These are phyloP conservation scores for Aphanoascus verrucosus DNA, from an alignment of 2,329 filamentous ascomycete species.

Conservation along the genomic window DNA sequence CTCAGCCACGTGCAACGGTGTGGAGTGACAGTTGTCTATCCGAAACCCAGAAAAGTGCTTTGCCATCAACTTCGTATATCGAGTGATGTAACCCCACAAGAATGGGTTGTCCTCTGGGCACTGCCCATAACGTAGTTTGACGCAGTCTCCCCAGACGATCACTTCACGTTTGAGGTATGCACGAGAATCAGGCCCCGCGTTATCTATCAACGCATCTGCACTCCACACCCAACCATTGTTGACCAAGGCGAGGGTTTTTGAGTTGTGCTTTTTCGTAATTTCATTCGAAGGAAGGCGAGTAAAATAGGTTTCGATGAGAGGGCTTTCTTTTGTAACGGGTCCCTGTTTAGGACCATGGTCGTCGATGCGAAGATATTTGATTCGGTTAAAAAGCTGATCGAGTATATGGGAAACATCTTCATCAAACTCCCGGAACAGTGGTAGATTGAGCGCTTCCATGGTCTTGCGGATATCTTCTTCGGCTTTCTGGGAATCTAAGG, in stretches of 20 bases:
- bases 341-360: slow-evolving; percentile 81
- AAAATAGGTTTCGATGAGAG: slow-evolving; percentile 89
- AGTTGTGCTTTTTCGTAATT: slow-evolving; percentile 62
- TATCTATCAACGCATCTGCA: slow-evolving; percentile 85
- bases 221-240: slow-evolving; percentile 99
- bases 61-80: slow-evolving; percentile 82
- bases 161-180: slow-evolving; percentile 95
- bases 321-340: slow-evolving; percentile 62
- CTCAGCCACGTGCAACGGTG: slow-evolving; percentile 85
- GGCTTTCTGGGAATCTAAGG: slow-evolving; percentile 34
- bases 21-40: slow-evolving; percentile 97
- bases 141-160: slow-evolving; percentile 97
- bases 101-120: slow-evolving; percentile 77
- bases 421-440: slow-evolving; percentile 88
- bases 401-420: slow-evolving; percentile 69
- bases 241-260: slow-evolving; percentile 66
- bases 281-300: slow-evolving; percentile 74
- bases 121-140: slow-evolving; percentile 84
- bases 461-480: slow-evolving; percentile 49
- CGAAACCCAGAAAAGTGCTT: slow-evolving; percentile 92
- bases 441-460: slow-evolving; percentile 73
- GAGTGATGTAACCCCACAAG: slow-evolving; percentile 91
- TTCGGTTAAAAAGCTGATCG: slow-evolving; percentile 83
- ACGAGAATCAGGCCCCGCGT: slow-evolving; percentile 76
- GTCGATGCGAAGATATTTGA: slow-evolving; percentile 91